Base-by-base conservation (phyloP, 345 rosid species). In the Toxicodendron radicans region DNA sequence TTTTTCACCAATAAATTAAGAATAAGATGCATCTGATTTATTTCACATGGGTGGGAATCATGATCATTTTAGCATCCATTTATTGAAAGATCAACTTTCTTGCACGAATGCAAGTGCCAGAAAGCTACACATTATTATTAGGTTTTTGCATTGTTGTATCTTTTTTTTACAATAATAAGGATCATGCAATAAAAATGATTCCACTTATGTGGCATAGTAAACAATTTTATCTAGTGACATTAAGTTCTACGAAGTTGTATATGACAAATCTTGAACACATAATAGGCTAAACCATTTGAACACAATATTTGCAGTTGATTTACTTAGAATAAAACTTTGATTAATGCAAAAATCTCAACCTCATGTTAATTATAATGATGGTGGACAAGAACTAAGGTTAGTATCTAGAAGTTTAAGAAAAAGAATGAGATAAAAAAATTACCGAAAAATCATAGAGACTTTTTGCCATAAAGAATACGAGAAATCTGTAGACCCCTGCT, bases 401-500 rank as follows among this genome's bases (percentile, higher is more conserved):
- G 21, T 27, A 53, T 33, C 23, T 17, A 70, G 20, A 57, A 38
- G 48, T 17, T 38, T 45, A 17, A 45, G 41, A 71, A 46, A 30
- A 70, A 49, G 18, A 56, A 20, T 20, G 17, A 73, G 62, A 53
- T 0, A n/a, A 32, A 52, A 52, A 64, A 49, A 41, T 71, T 82
- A 82, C 87, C 87, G 60, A 24, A 10, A 73, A 33, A 21, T 62
- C 33, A 46, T 72, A 16, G 43, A 16, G 91, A 83, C 82, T 88
- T 93, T 82, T 91, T 93, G 58, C 95, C 97, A 12, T 88, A 66
- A 66, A 93, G 82, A 76, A 93, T 79, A 52, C 82, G 88, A 82
- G 95, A 91, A 77, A 93, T 91, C 80, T 92, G 95, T 58, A 93
- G 90, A 23, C 98, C 98, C 71, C 98, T 83, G 85, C 98, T 93